Conservation (phyloP, 1,284 basidiomycete genomes). For the Ganoderma boninense region DNA sequence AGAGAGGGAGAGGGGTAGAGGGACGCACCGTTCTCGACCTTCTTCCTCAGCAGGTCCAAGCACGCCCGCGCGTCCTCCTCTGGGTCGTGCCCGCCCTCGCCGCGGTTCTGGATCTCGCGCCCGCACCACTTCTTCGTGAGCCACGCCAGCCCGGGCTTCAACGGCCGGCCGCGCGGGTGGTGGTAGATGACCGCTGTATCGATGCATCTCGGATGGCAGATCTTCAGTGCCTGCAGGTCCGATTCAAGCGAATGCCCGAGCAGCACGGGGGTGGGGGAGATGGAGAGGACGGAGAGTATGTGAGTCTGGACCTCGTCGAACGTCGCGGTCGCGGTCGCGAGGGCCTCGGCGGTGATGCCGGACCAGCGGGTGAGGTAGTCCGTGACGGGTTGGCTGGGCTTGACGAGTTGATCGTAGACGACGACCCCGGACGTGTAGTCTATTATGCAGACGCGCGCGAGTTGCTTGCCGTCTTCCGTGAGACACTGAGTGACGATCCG, state of each 20-base stretch:
- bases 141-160: slow-evolving; percentile 94
- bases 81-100: slow-evolving; percentile 87
- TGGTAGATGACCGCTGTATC: slow-evolving; percentile 91
- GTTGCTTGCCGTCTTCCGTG: slow-evolving; percentile 87
- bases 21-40: slow-evolving; percentile 73
- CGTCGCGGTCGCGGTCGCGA: slow-evolving; percentile 76
- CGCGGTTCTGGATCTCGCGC: slow-evolving; percentile 83
- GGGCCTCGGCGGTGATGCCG: slow-evolving; percentile 83
- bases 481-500: slow-evolving; percentile 63
- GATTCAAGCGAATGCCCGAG: slow-evolving; percentile 96
- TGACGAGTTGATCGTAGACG: slow-evolving; percentile 88
- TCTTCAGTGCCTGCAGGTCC: slow-evolving; percentile 85
- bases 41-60: slow-evolving; percentile 82
- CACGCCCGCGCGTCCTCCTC: slow-evolving; percentile 92
- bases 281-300: slow-evolving; percentile 63
- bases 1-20: neutral
- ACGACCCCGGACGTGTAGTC: slow-evolving; percentile 76
- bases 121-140: slow-evolving; percentile 90
- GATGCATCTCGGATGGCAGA: slow-evolving; percentile 85
- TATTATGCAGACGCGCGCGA: slow-evolving; percentile 86
- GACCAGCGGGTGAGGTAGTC: slow-evolving; percentile 96
- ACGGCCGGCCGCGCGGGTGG: slow-evolving; percentile 88
- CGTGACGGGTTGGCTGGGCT: slow-evolving; percentile 80
- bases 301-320: slow-evolving; percentile 79
- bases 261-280: slow-evolving; percentile 77